These are phyloP conservation scores for Microascus cirrosus DNA, from an alignment of 2,329 filamentous ascomycete genomes.

Conservation along the genomic window DNA sequence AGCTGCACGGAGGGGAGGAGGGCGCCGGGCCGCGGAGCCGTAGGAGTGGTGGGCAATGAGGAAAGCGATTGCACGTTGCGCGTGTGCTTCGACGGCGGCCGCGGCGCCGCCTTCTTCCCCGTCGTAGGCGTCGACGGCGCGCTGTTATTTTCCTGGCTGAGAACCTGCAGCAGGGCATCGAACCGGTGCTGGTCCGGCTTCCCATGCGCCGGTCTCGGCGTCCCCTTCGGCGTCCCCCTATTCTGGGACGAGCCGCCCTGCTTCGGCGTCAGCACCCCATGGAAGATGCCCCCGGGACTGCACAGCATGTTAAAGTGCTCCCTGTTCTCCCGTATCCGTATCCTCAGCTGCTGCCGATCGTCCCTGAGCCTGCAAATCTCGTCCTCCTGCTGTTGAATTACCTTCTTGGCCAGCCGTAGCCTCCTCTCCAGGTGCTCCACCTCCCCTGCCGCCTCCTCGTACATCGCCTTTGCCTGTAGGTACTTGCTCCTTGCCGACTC, in stretches of 20 bases:
- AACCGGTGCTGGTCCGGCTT: constrained; percentile 45
- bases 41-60: constrained; percentile 70
- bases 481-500: constrained; percentile 44
- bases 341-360: constrained; percentile 66
- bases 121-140: constrained; percentile 59
- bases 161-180: constrained; percentile 68
- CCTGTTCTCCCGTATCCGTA: constrained; percentile 78
- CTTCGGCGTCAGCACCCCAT: constrained; percentile 50
- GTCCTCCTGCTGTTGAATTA: constrained; percentile 69
- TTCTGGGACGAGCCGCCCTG: constrained; percentile 11
- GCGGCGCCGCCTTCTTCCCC: constrained; percentile 28
- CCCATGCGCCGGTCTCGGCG: neutral
- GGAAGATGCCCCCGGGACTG: constrained; percentile 59
- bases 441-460: constrained; percentile 55
- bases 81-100: constrained; percentile 49
- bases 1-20: constrained; percentile 54
- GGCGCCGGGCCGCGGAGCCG: constrained; percentile 27
- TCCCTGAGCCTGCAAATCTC: constrained; percentile 60
- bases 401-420: constrained; percentile 61
- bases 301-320: constrained; percentile 75
- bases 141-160: constrained; percentile 62
- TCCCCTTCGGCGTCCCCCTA: constrained; percentile 22
- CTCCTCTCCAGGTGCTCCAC: constrained; percentile 53
- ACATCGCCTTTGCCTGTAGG: constrained; percentile 52
- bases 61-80: constrained; percentile 76